These are phyloP conservation scores for Colletotrichum destructivum DNA, from an alignment of 2,329 filamentous ascomycete species.

Conservation along the genomic window DNA sequence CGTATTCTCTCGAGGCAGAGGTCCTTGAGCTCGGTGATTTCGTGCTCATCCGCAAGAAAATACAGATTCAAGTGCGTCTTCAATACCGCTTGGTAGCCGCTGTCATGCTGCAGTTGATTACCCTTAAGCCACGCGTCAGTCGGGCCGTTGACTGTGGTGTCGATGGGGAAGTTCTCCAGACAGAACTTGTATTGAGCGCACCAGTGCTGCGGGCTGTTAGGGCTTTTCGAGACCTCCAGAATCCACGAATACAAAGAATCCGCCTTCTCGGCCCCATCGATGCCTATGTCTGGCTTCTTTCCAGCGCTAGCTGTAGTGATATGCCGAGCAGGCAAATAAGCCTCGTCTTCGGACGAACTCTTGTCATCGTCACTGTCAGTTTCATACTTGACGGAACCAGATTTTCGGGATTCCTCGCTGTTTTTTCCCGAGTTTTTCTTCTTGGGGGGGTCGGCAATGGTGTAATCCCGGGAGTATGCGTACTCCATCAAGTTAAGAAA, in stretches of 20 bases:
- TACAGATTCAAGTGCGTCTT: not conserved
- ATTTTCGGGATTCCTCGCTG: no score
- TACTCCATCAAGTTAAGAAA: conserved; percentile 14
- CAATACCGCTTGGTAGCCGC: not conserved
- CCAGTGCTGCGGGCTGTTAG: not conserved
- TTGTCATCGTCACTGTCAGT: no score
- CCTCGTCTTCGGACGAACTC: no score
- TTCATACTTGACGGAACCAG: not conserved
- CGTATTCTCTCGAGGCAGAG: not conserved
- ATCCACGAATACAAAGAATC: not conserved
- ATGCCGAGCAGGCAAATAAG: no score
- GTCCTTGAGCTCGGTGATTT: not conserved
- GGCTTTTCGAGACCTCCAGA: not conserved
- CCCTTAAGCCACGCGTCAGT: not conserved
- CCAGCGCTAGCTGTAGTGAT: not conserved
- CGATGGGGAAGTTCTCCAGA: not conserved
- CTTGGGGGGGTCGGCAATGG: not conserved
- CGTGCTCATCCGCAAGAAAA: not conserved
- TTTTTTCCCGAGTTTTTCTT: not conserved
- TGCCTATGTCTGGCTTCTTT: not conserved
- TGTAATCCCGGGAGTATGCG: conserved; percentile 1
- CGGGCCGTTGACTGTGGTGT: no score
- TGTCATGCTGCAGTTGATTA: not conserved
- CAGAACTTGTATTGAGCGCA: not conserved
- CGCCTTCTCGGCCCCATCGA: not conserved